phyloP scores from a whole-genome alignment of 768 basidiomycete genomes.

The Xanthoconium purpureum region DNA sequence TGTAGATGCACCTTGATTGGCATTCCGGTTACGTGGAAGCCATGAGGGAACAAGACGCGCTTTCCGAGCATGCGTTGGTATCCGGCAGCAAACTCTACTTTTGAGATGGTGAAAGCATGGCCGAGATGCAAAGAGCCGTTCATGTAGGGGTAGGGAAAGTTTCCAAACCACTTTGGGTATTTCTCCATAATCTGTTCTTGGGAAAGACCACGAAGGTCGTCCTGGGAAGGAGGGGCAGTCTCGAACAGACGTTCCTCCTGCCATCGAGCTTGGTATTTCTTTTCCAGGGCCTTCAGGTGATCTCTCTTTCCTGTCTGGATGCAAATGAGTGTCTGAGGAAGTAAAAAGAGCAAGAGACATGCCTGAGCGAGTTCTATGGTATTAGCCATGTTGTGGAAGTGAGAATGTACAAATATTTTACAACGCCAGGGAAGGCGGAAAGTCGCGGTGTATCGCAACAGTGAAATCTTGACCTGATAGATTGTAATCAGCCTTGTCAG shows the following conservation, averaged over 20 bases:
- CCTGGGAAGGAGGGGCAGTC: constrained; percentile 70
- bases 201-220: constrained; percentile 62
- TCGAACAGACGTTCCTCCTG: constrained; percentile 75
- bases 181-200: constrained; percentile 64
- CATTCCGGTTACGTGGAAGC: constrained; percentile 97
- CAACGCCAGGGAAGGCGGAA: constrained; percentile 31
- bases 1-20: constrained; percentile 84
- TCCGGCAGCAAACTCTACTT: constrained; percentile 95
- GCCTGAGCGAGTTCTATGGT: constrained; percentile 68
- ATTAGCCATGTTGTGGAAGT: constrained; percentile 46
- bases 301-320: constrained; percentile 91
- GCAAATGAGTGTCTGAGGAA: constrained; percentile 1
- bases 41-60: constrained; percentile 93
- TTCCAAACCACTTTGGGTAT: constrained; percentile 97
- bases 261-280: constrained; percentile 84
- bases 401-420: constrained; percentile 28
- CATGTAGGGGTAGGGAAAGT: constrained; percentile 97
- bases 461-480: constrained; percentile 24
- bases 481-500: constrained; percentile 22
- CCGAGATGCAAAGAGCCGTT: constrained; percentile 96
- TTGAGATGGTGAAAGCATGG: constrained; percentile 97
- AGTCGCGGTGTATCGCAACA: constrained; percentile 20
- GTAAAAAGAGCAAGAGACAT: constrained; percentile 6
- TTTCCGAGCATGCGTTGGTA: constrained; percentile 95
- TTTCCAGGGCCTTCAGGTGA: constrained; percentile 76